These are phyloP conservation scores for Mucor saturninus DNA, from an alignment of 371 early-diverging fungal genomes.

Conservation along the genomic window DNA sequence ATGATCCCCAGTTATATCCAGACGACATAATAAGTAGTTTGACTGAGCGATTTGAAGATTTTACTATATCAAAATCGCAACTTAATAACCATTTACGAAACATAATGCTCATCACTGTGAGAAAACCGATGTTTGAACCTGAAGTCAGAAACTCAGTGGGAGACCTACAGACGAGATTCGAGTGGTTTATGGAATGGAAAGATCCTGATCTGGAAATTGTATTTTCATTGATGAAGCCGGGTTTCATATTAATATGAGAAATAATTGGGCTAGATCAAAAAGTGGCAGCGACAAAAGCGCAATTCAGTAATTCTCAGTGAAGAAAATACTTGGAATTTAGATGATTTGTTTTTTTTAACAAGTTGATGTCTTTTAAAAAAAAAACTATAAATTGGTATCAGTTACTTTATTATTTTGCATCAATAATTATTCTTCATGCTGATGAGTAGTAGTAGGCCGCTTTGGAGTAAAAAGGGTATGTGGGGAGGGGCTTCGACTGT, in stretches of 20 bases:
- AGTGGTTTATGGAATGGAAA: constrained; percentile 19
- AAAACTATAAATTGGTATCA: too few relatives aligned
- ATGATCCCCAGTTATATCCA: constrained; percentile 17
- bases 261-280: constrained; percentile 9
- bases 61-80: constrained; percentile 17
- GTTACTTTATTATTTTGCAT: too few relatives aligned
- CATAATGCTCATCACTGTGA: constrained; percentile 13
- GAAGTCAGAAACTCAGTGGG: constrained; percentile 12
- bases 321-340: too few relatives aligned
- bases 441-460: too few relatives aligned
- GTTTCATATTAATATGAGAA: constrained; percentile 26
- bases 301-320: too few relatives aligned
- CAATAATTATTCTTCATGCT: too few relatives aligned
- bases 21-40: constrained; percentile 8
- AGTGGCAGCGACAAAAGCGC: neutral
- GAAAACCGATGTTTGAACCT: constrained; percentile 10
- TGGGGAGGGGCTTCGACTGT: too few relatives aligned
- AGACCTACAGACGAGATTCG: constrained; percentile 16
- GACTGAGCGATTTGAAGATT: constrained; percentile 12
- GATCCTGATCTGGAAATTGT: constrained; percentile 19
- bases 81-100: constrained; percentile 20
- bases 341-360: too few relatives aligned
- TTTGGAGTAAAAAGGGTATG: too few relatives aligned
- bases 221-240: constrained; percentile 26
- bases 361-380: too few relatives aligned